Evolutionary conservation across 192 early-diverging fungal genomes (phyloP).

Genomic region (Entomortierella parvispora): DNA sequence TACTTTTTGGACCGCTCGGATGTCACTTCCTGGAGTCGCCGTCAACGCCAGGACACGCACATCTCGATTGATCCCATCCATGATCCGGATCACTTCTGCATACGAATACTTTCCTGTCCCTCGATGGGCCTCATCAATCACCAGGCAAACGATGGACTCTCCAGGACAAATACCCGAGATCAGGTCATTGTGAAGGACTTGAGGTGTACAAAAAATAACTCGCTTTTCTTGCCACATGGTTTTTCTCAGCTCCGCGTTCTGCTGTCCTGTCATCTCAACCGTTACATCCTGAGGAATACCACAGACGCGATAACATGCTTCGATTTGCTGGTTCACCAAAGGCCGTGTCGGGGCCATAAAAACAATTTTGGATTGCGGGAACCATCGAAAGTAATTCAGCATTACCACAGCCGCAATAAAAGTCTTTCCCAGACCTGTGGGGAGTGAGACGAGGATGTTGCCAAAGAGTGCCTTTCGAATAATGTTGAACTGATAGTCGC

Average conservation of each 20-base stretch:
- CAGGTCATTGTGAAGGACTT: constrained; percentile 89
- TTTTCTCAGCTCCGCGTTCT: constrained; percentile 52
- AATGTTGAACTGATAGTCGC: constrained; percentile 92
- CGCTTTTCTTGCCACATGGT: constrained; percentile 71
- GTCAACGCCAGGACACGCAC: constrained; percentile 88
- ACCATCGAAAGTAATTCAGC: constrained; percentile 92
- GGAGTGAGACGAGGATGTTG: constrained; percentile 89
- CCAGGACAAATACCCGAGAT: constrained; percentile 72
- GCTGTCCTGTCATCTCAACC: constrained; percentile 75
- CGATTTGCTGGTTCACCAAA: constrained; percentile 91
- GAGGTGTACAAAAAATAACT: constrained; percentile 90
- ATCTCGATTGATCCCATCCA: constrained; percentile 57
- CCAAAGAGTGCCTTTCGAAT: constrained; percentile 77
- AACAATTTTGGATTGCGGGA: constrained; percentile 83
- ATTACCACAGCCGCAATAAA: constrained; percentile 96
- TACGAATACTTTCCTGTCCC: constrained; percentile 90
- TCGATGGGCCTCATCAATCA: constrained; percentile 93
- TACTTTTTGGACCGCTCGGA: constrained; percentile 77
- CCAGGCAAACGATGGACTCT: constrained; percentile 71
- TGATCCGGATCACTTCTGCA: constrained; percentile 70
- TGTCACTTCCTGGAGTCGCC: constrained; percentile 84
- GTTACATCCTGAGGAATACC: constrained; percentile 76
- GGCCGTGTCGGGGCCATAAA: constrained; percentile 96
- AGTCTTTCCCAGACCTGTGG: constrained; percentile 92
- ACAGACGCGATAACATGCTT: constrained; percentile 84